Base-by-base conservation (phyloP, 768 basidiomycete species). In the Tephrocybe sp. region DNA sequence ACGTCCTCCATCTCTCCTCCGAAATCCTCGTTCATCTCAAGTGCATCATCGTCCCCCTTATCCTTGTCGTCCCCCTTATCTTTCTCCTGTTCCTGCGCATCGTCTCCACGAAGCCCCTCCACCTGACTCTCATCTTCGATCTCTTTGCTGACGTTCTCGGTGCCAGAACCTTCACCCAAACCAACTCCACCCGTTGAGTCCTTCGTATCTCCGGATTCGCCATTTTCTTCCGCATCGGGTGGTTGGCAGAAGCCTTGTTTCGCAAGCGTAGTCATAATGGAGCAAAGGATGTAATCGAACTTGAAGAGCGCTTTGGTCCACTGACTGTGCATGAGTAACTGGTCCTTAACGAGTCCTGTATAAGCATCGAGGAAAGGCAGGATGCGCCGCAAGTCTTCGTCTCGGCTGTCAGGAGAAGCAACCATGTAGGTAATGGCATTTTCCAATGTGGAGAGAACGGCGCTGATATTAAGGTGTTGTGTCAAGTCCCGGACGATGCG, bases 61-160 rank as follows among this genome's bases (percentile, higher is more conserved):
- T 84, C 82, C 20, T 76, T 68, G 13, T 72, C 61, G 13, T 77
- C 69, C 7, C 75, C 68, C 9, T 72, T 66, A 19, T 80, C 75
- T 12, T 80, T 68, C n/a, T 67, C 76, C 14, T 79, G 68, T 13
- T 66, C 68, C 10, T 78, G 74, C 2, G 65, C 68, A 20, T 78
- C 75, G 16, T 90, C 85, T 12, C 82, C 88, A 63, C 85, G 80
- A 19, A 98, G 73, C 0, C 97, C 97, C 61, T 99, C 97, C 6
- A 98, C 89, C 60, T 99, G 96, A 60, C 89, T 88, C 69, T 98
- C 94, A 50, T 98, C 94, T 62, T 95, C 86, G 47, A 98, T 94
- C 63, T 98, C 90, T 60, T 93, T 87, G 74, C 90, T 93, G 50
- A 94, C 87, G 60, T 98, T 88, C 65, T 96, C 82, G 26, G 75